Conservation (phyloP, 2,329 filamentous ascomycete genomes). For the Xylaria sp. region DNA sequence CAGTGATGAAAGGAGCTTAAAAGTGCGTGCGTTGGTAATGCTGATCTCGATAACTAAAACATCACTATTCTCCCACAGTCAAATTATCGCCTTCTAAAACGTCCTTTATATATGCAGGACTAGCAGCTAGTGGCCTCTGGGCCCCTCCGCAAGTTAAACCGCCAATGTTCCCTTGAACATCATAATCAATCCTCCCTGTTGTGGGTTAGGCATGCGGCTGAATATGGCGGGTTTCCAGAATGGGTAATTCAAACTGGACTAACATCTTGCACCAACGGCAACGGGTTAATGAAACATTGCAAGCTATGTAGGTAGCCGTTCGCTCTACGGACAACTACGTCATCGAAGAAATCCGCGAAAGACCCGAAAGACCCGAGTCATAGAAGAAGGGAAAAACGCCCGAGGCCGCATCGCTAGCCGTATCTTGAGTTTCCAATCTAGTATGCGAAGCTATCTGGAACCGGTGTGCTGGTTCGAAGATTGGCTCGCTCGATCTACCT, state of each 20-base stretch:
- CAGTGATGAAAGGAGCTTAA: not conserved
- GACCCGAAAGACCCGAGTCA: not conserved
- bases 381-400: not conserved
- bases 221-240: conserved; percentile 19
- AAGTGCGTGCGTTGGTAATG: not conserved
- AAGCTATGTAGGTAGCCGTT: not conserved
- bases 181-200: conserved; percentile 3
- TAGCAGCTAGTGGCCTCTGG: not conserved
- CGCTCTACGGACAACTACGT: conserved; percentile 6
- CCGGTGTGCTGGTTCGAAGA: not conserved
- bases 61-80: not conserved
- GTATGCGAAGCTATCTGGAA: not conserved
- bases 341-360: conserved; percentile 3
- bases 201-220: conserved; percentile 24
- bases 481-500: not conserved
- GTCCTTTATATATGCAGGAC: not conserved
- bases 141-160: not conserved
- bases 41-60: conserved; percentile 10
- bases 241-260: conserved; percentile 13
- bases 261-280: conserved; percentile 13
- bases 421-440: not conserved
- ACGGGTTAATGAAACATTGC: not conserved
- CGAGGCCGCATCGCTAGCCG: not conserved
- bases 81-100: not conserved
- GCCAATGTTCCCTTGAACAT: not conserved